These are phyloP conservation scores for Ambrosiella cleistominuta DNA, from an alignment of 2,329 filamentous ascomycete species.

Conservation along the genomic window DNA sequence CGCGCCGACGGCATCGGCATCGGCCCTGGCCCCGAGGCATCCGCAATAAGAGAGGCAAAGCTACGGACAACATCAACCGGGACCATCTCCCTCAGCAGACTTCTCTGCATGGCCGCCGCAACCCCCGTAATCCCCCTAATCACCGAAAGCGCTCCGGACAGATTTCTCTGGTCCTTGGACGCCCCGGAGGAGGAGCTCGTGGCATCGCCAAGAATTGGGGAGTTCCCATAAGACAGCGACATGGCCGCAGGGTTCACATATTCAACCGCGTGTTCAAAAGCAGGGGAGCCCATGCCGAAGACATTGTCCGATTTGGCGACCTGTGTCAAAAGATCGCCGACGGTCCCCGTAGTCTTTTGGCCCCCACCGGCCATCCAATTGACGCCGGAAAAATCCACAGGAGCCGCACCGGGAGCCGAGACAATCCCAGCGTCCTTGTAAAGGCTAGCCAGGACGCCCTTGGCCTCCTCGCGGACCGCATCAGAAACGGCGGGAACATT, in stretches of 20 bases:
- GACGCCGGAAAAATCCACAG: not conserved
- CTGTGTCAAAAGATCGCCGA: slow-evolving; percentile 9
- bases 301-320: slow-evolving; percentile 35
- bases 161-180: slow-evolving; percentile 10
- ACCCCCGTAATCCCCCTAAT: slow-evolving; percentile 59
- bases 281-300: slow-evolving; percentile 55
- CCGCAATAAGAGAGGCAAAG: slow-evolving; percentile 79
- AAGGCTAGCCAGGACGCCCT: slow-evolving; percentile 61
- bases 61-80: slow-evolving; percentile 79
- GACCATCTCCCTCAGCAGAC: slow-evolving; percentile 85
- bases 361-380: too few relatives aligned
- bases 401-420: slow-evolving; percentile 2
- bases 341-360: too few relatives aligned
- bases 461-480: slow-evolving; percentile 62
- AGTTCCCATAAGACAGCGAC: slow-evolving; percentile 21
- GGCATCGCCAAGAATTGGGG: slow-evolving; percentile 27
- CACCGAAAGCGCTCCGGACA: slow-evolving; percentile 35
- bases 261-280: slow-evolving; percentile 66
- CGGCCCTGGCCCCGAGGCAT: slow-evolving; percentile 32
- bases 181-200: not conserved
- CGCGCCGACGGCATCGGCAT: too few relatives aligned
- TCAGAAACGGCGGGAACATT: slow-evolving; percentile 58
- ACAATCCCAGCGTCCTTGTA: slow-evolving; percentile 61
- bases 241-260: slow-evolving; percentile 78
- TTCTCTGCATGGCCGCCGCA: slow-evolving; percentile 82